Percentiles rank a stretch among this genome's conserved stretches.
Conservation (phyloP, 768 basidiomycete genomes). For the Piloderma croceum region DNA sequence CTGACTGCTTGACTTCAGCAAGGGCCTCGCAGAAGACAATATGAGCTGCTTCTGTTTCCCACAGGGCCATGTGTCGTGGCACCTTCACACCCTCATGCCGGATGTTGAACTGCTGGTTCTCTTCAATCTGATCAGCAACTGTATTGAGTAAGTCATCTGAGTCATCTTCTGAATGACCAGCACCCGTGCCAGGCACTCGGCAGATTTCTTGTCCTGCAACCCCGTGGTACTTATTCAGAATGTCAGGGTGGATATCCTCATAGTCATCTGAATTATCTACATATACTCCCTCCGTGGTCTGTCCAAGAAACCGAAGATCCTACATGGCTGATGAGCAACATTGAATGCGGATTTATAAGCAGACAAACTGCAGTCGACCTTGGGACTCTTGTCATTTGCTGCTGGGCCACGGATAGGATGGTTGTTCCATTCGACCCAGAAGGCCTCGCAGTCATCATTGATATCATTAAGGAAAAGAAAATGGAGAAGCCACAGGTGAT, state of each 20-base stretch:
- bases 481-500: slow-evolving; percentile 16
- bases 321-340: too few relatives aligned
- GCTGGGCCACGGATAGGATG: slow-evolving; percentile 18
- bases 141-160: not conserved
- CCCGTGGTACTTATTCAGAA: slow-evolving; percentile 13
- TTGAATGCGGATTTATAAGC: too few relatives aligned
- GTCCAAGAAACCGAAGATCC: slow-evolving; percentile 14
- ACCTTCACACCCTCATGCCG: slow-evolving; percentile 2
- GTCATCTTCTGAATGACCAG: slow-evolving; percentile 8
- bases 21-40: not conserved
- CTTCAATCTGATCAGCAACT: not conserved
- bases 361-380: too few relatives aligned
- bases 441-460: slow-evolving; percentile 12
- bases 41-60: not conserved
- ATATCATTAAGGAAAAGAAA: slow-evolving; percentile 11
- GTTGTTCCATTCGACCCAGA: slow-evolving; percentile 26
- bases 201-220: not conserved
- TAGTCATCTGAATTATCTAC: slow-evolving; percentile 11
- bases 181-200: slow-evolving; percentile 3
- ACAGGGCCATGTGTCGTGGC: not conserved
- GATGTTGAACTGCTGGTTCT: not conserved
- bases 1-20: not conserved
- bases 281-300: slow-evolving; percentile 8
- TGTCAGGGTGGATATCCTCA: slow-evolving; percentile 11
- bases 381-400: slow-evolving; percentile 11